Evolutionary conservation across 257 asterid genomes (phyloP).

Genomic region (Solanum pimpinellifolium): DNA sequence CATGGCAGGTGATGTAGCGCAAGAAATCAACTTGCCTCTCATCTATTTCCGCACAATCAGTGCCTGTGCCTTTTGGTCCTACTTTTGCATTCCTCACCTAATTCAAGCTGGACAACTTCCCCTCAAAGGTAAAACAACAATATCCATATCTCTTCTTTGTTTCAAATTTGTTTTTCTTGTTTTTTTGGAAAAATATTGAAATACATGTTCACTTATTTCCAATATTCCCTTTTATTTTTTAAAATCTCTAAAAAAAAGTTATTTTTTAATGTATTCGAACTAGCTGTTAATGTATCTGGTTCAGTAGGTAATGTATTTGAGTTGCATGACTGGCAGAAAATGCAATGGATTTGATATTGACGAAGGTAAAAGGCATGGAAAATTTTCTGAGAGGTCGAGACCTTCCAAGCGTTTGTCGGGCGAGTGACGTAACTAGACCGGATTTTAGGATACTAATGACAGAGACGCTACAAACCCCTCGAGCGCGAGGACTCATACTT

Average conservation of each 20-base stretch:
- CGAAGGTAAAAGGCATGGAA: conserved; percentile 61
- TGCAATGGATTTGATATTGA: conserved; percentile 33
- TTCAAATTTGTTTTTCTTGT: no score
- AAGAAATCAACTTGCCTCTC: conserved; percentile 31
- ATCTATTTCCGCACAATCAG: conserved; percentile 36
- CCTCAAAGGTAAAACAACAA: conserved; percentile 11
- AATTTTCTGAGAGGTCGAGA: conserved; percentile 50
- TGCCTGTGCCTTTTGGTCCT: conserved; percentile 38
- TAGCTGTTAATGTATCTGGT: no score
- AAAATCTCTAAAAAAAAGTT: no score
- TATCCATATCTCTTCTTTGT: no score
- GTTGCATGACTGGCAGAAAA: conserved; percentile 15
- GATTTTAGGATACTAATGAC: conserved; percentile 8
- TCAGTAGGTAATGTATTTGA: neutral
- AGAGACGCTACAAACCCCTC: conserved; percentile 22
- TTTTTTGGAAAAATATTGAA: no score
- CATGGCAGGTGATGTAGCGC: conserved; percentile 30
- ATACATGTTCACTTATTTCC: no score
- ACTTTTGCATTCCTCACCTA: conserved; percentile 25
- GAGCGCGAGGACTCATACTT: conserved; percentile 49
- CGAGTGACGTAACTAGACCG: conserved; percentile 6
- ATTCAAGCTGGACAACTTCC: conserved; percentile 36
- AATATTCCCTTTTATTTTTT: no score
- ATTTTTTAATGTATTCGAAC: no score
- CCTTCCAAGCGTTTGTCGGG: conserved; percentile 45